Percentiles rank a stretch among this genome's conserved stretches.
Evolutionary conservation across 2,329 filamentous ascomycete species (phyloP).

Genomic region (Sclerotinia minor): DNA sequence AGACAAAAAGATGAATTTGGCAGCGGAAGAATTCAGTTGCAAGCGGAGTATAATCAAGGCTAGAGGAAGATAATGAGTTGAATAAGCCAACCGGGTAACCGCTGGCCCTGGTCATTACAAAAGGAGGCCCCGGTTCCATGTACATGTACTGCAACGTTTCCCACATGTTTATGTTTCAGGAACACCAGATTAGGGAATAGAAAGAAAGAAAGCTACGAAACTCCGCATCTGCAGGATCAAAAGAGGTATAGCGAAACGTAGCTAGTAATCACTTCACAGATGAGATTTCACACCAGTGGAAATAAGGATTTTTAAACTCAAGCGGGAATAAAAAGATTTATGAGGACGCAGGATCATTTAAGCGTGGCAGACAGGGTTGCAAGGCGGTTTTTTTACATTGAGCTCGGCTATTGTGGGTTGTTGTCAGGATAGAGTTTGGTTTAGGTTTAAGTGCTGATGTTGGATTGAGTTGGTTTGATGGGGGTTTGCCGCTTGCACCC

Average conservation of each 20-base stretch:
- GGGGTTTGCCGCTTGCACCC: neutral
- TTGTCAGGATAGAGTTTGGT: neutral
- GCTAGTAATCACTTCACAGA: neutral
- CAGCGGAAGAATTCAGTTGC: neutral
- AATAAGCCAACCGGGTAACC: neutral
- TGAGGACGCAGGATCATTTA: neutral
- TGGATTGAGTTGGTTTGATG: neutral
- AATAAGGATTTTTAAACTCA: neutral
- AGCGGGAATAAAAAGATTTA: neutral
- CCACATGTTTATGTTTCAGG: slow-evolving; percentile 1
- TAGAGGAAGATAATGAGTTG: neutral
- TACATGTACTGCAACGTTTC: neutral
- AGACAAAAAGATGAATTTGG: neutral
- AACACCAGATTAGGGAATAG: neutral
- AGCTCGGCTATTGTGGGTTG: neutral
- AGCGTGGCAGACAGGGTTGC: neutral
- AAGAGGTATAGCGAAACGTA: neutral
- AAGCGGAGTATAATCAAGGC: neutral
- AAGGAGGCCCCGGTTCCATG: neutral
- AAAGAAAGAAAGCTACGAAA: neutral
- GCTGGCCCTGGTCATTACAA: neutral
- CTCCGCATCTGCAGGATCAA: neutral
- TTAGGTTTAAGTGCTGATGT: neutral
- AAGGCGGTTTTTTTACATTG: neutral
- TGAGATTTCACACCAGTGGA: neutral